phyloP scores from a whole-genome alignment of 768 basidiomycete species.

The Dacryopinax spathularia region DNA sequence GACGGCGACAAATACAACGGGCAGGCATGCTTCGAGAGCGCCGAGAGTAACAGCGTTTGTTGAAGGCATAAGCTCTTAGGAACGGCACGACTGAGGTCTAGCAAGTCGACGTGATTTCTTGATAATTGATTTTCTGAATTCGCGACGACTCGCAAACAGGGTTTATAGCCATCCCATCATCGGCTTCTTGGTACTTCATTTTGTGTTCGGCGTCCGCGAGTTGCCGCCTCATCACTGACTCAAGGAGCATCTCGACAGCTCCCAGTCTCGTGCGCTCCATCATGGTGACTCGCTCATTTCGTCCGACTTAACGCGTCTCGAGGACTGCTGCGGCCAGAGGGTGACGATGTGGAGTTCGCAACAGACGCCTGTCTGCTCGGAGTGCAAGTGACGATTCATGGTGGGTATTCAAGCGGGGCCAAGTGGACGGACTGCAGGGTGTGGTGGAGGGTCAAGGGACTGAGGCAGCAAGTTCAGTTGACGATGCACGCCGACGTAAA shows the following conservation, averaged over 20 bases:
- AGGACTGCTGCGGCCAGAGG: not conserved
- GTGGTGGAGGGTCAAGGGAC: not conserved
- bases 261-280: not conserved
- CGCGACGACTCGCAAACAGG: not conserved
- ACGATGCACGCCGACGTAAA: not conserved
- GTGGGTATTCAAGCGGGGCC: not conserved
- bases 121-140: slow-evolving; percentile 2
- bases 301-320: not conserved
- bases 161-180: not conserved
- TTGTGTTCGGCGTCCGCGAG: not conserved
- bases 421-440: not conserved
- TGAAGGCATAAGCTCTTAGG: not conserved
- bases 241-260: not conserved
- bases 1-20: too few relatives aligned
- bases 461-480: not conserved
- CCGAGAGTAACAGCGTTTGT: too few relatives aligned
- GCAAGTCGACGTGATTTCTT: not conserved
- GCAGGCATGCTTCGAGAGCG: too few relatives aligned
- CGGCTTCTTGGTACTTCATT: slow-evolving; percentile 3
- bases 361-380: not conserved
- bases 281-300: not conserved
- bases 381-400: not conserved
- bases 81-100: not conserved
- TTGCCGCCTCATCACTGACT: not conserved
- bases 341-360: not conserved